Base-by-base conservation (phyloP, 2,329 filamentous ascomycete genomes). In the Byssochlamys sp. region DNA sequence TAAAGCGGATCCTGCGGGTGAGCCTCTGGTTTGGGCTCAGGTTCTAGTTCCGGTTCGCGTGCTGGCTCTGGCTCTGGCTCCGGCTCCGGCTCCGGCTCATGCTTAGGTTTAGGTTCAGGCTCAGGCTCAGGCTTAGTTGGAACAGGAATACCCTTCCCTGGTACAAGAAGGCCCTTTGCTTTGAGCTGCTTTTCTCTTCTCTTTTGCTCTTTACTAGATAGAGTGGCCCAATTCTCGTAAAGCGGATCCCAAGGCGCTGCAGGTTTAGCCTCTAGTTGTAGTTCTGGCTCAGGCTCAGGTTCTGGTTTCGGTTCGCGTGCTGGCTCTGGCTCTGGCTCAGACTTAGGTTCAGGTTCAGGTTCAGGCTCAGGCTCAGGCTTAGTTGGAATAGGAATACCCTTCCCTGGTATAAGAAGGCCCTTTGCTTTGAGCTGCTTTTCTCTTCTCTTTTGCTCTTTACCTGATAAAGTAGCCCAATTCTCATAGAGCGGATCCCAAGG, bases 171-270 rank as follows among this genome's bases (percentile, higher is more conserved):
- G 27, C 55, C 54, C 48, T 58, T 61, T 24, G 57, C 55, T 50
- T 68, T 69, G 54, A 52, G 25, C 10, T 63, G 66, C 62, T 74
- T 75, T 64, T 74, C 68, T 58, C 70, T 67, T 52, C 70, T 75
- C 61, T 71, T 70, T 53, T 71, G 71, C 45, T 62, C 62, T 33
- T 63, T 63, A 2, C 55, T 19, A 9, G 24, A 52, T 9, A 57
- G 19, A 28, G 10, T 54, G 26, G 14, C 50, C 59, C 49, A 60
- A 56, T n/a, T 2, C 27, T 50, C 54, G 39, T 9, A 12, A 4
- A 45, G 31, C 26, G 31, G 45, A 49, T 49, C 45, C 29, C 29
- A 31, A 31, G 29, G 29, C 4, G 29, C 11, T 6, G 9, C 29
- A 9, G 29, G 29, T 31, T 49, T 4, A 9, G 45, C 12, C 19